These are phyloP conservation scores for Berberis vulgaris DNA, from an alignment of 164 flowering plant genomes.

Conservation along the genomic window DNA sequence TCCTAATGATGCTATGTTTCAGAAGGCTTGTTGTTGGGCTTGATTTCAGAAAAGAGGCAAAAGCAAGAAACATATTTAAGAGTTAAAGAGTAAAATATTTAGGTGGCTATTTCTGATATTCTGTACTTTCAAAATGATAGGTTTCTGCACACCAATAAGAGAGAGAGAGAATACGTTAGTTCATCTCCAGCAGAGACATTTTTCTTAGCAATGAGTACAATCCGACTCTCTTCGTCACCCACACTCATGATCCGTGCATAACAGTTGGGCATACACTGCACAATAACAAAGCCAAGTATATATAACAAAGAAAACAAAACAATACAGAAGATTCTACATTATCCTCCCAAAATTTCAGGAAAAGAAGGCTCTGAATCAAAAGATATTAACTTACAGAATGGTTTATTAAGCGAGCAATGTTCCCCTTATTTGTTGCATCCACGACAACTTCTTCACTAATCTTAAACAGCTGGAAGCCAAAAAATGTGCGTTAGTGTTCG, in stretches of 20 bases:
- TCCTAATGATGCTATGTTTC: too few species aligned
- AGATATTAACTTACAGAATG: conserved; percentile 64
- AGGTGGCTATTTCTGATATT: too few species aligned
- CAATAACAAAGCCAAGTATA: neutral
- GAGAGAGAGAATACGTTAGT: conserved; percentile 55
- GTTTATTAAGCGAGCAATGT: conserved; percentile 88
- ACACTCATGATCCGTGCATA: conserved; percentile 93
- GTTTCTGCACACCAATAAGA: too few species aligned
- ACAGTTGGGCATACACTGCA: conserved; percentile 95
- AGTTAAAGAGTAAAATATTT: too few species aligned
- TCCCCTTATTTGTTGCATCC: conserved; percentile 89
- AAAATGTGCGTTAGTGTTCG: too few species aligned
- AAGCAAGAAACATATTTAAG: too few species aligned
- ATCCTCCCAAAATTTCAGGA: neutral
- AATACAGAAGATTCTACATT: too few species aligned
- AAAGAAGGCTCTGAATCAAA: neutral
- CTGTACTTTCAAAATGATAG: too few species aligned
- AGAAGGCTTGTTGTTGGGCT: too few species aligned
- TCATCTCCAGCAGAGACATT: conserved; percentile 83
- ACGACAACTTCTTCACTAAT: conserved; percentile 92
- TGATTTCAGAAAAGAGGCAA: too few species aligned
- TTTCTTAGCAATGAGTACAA: conserved; percentile 87
- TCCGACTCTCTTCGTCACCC: conserved; percentile 63
- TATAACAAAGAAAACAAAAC: too few species aligned
- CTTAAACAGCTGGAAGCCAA: conserved; percentile 63